Evolutionary conservation across 225 moss, liverwort and hornwort species (phyloP).

Genomic region (Antitrichia curtipendula): DNA sequence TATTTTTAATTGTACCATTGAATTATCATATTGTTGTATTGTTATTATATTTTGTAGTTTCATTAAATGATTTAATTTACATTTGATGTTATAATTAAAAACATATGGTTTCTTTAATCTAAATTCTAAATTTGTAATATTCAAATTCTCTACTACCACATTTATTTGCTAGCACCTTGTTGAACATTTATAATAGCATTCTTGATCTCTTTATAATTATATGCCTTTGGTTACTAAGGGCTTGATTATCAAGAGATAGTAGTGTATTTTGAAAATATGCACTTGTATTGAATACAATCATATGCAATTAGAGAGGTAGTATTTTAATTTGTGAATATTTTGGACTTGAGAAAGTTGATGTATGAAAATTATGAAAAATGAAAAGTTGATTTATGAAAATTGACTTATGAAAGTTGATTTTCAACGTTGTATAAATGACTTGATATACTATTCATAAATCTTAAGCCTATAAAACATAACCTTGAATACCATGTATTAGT

Average conservation of each 20-base stretch:
- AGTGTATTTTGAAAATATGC: neutral
- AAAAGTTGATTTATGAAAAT: neutral
- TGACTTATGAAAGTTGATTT: neutral
- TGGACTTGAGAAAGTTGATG: rapidly evolving
- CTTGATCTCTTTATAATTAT: neutral
- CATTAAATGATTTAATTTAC: neutral
- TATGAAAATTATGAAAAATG: neutral
- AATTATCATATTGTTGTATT: neutral
- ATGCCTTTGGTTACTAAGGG: neutral
- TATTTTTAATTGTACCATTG: no score
- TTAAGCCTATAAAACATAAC: no score
- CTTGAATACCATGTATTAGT: rapidly evolving
- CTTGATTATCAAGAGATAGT: neutral
- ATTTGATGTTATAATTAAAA: neutral
- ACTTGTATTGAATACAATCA: neutral
- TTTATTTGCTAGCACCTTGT: neutral
- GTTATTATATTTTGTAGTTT: neutral
- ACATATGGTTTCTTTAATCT: rapidly evolving
- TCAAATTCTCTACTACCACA: neutral
- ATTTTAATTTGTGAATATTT: neutral
- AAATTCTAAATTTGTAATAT: neutral
- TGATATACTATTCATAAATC: neutral
- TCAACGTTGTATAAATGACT: neutral
- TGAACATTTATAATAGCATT: neutral
- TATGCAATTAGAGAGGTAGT: neutral